Percentiles rank a stretch among this genome's conserved stretches.
Evolutionary conservation across 1,284 basidiomycete species (phyloP).

Genomic region (Farysia itapuensis): DNA sequence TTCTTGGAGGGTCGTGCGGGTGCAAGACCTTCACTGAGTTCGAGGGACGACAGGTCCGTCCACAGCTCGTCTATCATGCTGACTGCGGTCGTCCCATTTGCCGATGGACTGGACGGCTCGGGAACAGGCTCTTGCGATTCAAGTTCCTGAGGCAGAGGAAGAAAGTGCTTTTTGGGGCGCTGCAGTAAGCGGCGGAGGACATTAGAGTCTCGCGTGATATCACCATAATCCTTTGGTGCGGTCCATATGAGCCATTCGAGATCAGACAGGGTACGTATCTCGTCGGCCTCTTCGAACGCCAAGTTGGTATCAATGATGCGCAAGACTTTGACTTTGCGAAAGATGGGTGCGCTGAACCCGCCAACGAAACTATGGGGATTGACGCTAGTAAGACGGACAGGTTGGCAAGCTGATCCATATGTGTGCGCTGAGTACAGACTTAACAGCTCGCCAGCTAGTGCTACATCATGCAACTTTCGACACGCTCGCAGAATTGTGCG

Average conservation of each 20-base stretch:
- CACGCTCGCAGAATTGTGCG: constrained; percentile 47
- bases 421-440: constrained; percentile 39
- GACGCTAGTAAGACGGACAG: constrained; percentile 44
- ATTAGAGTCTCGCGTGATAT: constrained; percentile 35
- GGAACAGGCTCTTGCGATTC: neutral
- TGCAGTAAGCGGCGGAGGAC: constrained; percentile 39
- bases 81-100: neutral
- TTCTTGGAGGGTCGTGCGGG: constrained; percentile 29
- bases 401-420: constrained; percentile 57
- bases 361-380: constrained; percentile 56
- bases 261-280: constrained; percentile 45
- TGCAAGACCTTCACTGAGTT: constrained; percentile 23
- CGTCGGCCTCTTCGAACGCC: constrained; percentile 49
- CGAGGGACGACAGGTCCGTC: constrained; percentile 16
- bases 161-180: constrained; percentile 15
- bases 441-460: constrained; percentile 50
- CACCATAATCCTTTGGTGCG: constrained; percentile 51
- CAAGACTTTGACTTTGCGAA: constrained; percentile 40
- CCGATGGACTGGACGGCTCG: neutral
- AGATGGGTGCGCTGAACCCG: constrained; percentile 54
- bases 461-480: constrained; percentile 46
- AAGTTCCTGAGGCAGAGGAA: too few relatives aligned
- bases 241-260: constrained; percentile 46
- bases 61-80: constrained; percentile 11
- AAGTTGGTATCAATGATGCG: constrained; percentile 52